Base-by-base conservation (phyloP, 2,329 filamentous ascomycete genomes). In the Alternaria triticimaculans region DNA sequence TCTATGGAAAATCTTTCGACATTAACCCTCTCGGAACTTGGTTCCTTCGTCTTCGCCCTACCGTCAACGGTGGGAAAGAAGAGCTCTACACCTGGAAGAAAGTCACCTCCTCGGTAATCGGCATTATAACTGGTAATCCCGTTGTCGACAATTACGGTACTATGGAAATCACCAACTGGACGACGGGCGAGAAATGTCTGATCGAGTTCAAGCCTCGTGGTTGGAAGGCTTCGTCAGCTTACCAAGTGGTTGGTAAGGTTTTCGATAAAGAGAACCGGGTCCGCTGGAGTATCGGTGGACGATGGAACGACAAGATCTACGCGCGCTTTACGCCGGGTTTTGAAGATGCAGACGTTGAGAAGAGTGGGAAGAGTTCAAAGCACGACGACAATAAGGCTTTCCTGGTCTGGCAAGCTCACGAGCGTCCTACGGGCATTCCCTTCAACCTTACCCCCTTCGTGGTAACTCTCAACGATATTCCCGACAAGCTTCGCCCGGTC, bases 51-150 rank as follows among this genome's bases (percentile, higher is more conserved):
- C 85, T 99, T 26, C 90, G 93, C 1, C 93, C 94, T 0, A 87
- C 87, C 1, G 85, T 88, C 4, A 93, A 91, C 4, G 90, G 74
- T 7, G 74, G 76, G 12, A 73, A 91, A 72, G 90, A 92, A 67
- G 96, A 99, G 71, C 84, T 97, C 2, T 99, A 97, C 81, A 97
- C 95, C 0, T 99, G 96, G 96, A 98, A 97, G 82, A 99, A 99
- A 83, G 94, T 97, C 18, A 98, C 94, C 1, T 96, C 94, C 1
- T 96, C 94, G 2, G 96, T 99, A n/a, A 90, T 98, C 63, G 96
- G 96, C 62, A 99, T 99, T 80, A 97, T 99, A 74, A 98, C 95
- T 0, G 96, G 96, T 51, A 97, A 93, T 72, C 96, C 96, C 0
- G 92, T 92, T 0, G 92, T 99, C n/a, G 96, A 99, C 82, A 97